A percentile compares a stretch with the other conserved stretches of the same genome.
These are phyloP conservation scores for Rhodotorula graminis DNA, from an alignment of 768 basidiomycete genomes.

Conservation along the genomic window DNA sequence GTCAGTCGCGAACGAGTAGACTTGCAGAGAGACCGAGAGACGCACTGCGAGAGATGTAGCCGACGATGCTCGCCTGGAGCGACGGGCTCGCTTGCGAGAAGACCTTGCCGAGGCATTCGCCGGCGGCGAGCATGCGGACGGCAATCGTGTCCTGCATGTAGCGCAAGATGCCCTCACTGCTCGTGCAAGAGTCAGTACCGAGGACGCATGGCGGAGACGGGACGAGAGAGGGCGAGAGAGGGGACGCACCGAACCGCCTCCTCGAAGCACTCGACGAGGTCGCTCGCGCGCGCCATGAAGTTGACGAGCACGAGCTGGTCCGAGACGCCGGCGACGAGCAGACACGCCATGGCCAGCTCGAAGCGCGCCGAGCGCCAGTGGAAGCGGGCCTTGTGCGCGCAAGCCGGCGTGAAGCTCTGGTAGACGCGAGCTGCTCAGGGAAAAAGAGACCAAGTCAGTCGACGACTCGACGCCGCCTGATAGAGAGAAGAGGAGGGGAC, in stretches of 20 bases:
- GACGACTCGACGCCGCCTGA: too few species aligned
- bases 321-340: neutral
- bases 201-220: too few species aligned
- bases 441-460: neutral
- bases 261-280: conserved; percentile 13
- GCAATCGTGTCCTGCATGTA: conserved; percentile 7
- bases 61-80: conserved; percentile 4
- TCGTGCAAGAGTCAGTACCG: neutral
- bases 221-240: too few species aligned
- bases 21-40: too few species aligned
- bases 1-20: too few species aligned
- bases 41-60: conserved; percentile 1
- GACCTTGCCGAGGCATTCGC: conserved; percentile 7
- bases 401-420: neutral
- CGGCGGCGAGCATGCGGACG: neutral
- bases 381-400: neutral
- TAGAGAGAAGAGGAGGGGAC: neutral
- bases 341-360: conserved; percentile 8
- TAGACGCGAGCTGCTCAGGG: neutral
- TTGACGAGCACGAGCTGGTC: conserved; percentile 5
- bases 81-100: conserved; percentile 5
- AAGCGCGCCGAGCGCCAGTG: neutral
- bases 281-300: neutral
- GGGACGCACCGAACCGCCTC: conserved; percentile 4
- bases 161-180: neutral